A percentile compares a stretch with the other conserved stretches of the same genome.
Conservation (phyloP, 179 eudicot genomes). For the Silene coronaria region DNA sequence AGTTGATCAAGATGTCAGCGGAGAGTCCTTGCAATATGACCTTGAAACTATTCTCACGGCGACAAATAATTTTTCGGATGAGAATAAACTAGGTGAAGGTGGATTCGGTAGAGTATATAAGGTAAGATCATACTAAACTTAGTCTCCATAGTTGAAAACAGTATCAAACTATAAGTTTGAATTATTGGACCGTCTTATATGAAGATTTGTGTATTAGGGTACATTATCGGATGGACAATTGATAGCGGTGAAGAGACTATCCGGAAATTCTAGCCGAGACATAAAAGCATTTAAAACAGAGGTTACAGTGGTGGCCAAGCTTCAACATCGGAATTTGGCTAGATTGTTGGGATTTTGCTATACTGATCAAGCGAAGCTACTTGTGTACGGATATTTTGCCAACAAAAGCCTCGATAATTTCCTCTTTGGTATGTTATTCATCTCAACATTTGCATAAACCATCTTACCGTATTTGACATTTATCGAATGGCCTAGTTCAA, state of each 20-base stretch:
- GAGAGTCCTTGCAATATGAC: slow-evolving; percentile 27
- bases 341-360: slow-evolving; percentile 25
- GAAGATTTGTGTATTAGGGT: slow-evolving; percentile 14
- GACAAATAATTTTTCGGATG: slow-evolving; percentile 23
- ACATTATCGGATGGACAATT: slow-evolving; percentile 16
- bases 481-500: too few species aligned
- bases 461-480: too few species aligned
- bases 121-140: slow-evolving; percentile 9
- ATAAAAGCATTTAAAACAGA: slow-evolving; percentile 23
- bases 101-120: slow-evolving; percentile 36
- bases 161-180: background rate
- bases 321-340: slow-evolving; percentile 26
- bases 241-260: slow-evolving; percentile 27
- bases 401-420: slow-evolving; percentile 18
- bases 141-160: too few species aligned
- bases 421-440: slow-evolving; percentile 21
- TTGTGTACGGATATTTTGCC: slow-evolving; percentile 27
- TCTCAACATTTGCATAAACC: background rate
- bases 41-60: slow-evolving; percentile 17
- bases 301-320: slow-evolving; percentile 23
- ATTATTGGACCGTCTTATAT: background rate
- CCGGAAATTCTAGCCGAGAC: slow-evolving; percentile 22
- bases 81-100: slow-evolving; percentile 32
- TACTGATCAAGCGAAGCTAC: slow-evolving; percentile 21
- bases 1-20: slow-evolving; percentile 5